Percentiles rank a stretch among this genome's conserved stretches.
These are phyloP conservation scores for Arthrocladium fulminans DNA, from an alignment of 2,329 filamentous ascomycete genomes.

Conservation along the genomic window DNA sequence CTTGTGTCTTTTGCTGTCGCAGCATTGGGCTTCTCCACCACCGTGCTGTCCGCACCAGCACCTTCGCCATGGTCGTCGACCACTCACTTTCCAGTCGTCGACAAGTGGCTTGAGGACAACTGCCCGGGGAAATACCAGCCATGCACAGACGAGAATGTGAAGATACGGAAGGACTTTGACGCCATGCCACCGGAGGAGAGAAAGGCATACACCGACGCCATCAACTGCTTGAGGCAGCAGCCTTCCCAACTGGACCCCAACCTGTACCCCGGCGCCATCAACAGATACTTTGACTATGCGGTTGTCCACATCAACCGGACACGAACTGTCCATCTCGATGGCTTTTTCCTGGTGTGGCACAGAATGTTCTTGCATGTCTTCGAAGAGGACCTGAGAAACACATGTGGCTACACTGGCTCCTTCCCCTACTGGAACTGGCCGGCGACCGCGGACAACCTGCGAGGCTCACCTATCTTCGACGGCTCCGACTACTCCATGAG, in stretches of 20 bases:
- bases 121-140: constrained; percentile 14
- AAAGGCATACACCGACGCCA: constrained; percentile 30
- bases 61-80: constrained; percentile 6
- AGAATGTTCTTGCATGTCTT: constrained; percentile 36
- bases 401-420: constrained; percentile 38
- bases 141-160: constrained; percentile 18
- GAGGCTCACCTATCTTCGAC: constrained; percentile 29
- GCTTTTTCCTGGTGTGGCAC: constrained; percentile 38
- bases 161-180: constrained; percentile 21
- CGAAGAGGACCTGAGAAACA: constrained; percentile 35
- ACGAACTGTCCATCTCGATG: constrained; percentile 28
- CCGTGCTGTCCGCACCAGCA: constrained; percentile 1
- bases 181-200: constrained; percentile 21
- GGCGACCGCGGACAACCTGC: constrained; percentile 27
- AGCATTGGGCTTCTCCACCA: constrained; percentile 11
- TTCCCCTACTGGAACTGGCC: constrained; percentile 38
- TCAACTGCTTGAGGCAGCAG: constrained; percentile 30
- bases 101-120: constrained; percentile 12
- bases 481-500: constrained; percentile 31
- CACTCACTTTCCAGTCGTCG: constrained; percentile 12
- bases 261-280: constrained; percentile 28
- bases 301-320: constrained; percentile 32
- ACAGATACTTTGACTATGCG: constrained; percentile 34
- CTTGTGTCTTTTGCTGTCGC: constrained; percentile 14
- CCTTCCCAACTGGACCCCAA: constrained; percentile 27